Conservation (phyloP, 176 grass and related monocot species). For the Puya raimondii region DNA sequence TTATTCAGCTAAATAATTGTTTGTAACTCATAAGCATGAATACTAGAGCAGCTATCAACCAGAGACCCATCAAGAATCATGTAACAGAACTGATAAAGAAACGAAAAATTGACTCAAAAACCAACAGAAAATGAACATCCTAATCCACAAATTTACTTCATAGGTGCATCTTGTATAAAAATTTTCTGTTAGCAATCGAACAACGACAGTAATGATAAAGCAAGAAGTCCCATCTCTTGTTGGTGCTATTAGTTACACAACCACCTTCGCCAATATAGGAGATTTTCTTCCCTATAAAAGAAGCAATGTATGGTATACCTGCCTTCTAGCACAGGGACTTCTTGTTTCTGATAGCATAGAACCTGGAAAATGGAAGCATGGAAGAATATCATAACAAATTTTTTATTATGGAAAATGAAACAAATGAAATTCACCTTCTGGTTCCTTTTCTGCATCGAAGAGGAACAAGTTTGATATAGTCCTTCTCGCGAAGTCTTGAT, state of each 20-base stretch:
- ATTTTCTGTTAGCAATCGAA: not conserved
- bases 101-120: not conserved
- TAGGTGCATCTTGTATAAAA: not conserved
- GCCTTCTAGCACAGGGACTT: conserved; percentile 35
- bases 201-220: not conserved
- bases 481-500: conserved; percentile 5
- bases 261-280: not conserved
- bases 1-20: conserved; percentile 9
- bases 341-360: conserved; percentile 50
- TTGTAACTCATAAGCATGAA: conserved; percentile 5
- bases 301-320: conserved; percentile 32
- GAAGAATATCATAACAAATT: conserved; percentile 16
- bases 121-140: not conserved
- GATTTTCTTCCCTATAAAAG: not conserved
- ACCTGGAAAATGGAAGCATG: conserved; percentile 33
- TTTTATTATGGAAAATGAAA: no score
- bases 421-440: conserved; percentile 28
- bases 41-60: not conserved
- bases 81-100: not conserved
- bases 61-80: not conserved
- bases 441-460: conserved; percentile 18
- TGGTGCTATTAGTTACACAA: conserved; percentile 18
- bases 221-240: not conserved
- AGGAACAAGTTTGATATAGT: conserved; percentile 3
- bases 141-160: not conserved